Evolutionary conservation across 345 rosid species (phyloP), one percentile per base, ranked within the genome.

Genomic region (Heritiera littoralis): DNA sequence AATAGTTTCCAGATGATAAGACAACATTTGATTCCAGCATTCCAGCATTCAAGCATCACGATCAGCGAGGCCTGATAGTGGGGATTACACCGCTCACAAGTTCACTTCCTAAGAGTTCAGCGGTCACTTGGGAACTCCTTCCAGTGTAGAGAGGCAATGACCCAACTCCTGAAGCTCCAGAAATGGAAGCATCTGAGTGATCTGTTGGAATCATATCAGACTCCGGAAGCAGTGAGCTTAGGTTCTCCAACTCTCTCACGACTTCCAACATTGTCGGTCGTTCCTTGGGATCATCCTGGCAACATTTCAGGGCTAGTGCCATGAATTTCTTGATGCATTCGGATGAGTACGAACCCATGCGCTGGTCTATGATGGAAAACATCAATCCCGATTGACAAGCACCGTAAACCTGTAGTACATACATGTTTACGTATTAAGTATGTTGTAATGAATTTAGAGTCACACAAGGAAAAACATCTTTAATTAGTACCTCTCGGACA

Each of bases 31-130:
- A 35, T 17, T 17, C 45, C 61, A 20, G 18, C 23, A 35, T 17
- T 17, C 45, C 61, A 20, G 18, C 23, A 38, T 15, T 66, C 13
- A 67, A 15, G 23, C 7, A 3, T n/a, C 43, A 9, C 3, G n/a
- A 74, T 80, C 70, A 89, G 81, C 88, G 88, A 72, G 92, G 89
- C 32, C 72, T 35, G 72, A 86, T 89, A 55, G 82, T 83, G 76
- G 90, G 89, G 67, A 87, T 74, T 76, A 84, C 85, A 5, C 89
- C 89, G 64, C 92, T 89, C 40, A 82, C 78, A 54, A 89, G 90
- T 23, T 85, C 76, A 68, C 89, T 89, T 65, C 81, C 82, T 55
- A 45, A 58, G 9, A 78, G 30, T 41, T 75, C 60, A 8, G 74
- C 13, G 72, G 82, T 66, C 6, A 46, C 20, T 10, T 70, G 56